Base-by-base conservation (phyloP, 2,329 filamentous ascomycete genomes). In the Colletotrichum sp. region DNA sequence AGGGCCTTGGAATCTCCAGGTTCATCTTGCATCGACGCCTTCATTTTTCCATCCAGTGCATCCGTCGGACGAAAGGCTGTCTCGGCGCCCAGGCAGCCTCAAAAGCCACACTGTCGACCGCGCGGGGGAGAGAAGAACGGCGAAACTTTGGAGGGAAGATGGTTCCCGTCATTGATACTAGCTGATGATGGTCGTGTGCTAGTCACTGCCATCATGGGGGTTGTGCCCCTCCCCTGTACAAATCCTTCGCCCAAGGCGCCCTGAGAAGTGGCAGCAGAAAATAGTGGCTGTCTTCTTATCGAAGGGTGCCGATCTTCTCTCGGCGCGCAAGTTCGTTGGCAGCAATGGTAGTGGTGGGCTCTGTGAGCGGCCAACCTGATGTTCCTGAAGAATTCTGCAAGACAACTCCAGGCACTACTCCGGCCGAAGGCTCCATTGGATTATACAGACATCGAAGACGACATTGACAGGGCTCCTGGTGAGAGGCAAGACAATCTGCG, bases 21-120 rank as follows among this genome's bases (percentile, higher is more conserved):
- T 34, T 12, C 43, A 34, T 36, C 65, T 58, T 18, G 32, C 21
- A 36, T 30, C 15, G 65, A 16, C 48, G 3, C 18, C 32, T 10
- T 60, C 48, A 28, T 43, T 61, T 57, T 52, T 28, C 24, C 34
- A 21, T 36, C 34, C 48, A 66, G 21, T 28, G 26, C 61, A 52
- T 72, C 36, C 55, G 61, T 67, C 55, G 61, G 72, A 72, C 52
- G 72, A 66, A 75, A 38, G 68, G 68, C 61, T 72, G 61, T 55
- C 72, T 67, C 8, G 72, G 61, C 68, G 68, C 68, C 72, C 15
- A 75, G 36, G 28, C 57, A 32, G 12, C 36, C 30, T 34, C 30
- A 43, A 32, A 61, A 55, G 55, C 26, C 61, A 32, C n/a, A 16
- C 15, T 34, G 6, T 60, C 24, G 26, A 18, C n/a, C n/a, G 55